These are phyloP conservation scores for Claviceps fusiformis DNA, from an alignment of 2,329 filamentous ascomycete species.

Conservation along the genomic window DNA sequence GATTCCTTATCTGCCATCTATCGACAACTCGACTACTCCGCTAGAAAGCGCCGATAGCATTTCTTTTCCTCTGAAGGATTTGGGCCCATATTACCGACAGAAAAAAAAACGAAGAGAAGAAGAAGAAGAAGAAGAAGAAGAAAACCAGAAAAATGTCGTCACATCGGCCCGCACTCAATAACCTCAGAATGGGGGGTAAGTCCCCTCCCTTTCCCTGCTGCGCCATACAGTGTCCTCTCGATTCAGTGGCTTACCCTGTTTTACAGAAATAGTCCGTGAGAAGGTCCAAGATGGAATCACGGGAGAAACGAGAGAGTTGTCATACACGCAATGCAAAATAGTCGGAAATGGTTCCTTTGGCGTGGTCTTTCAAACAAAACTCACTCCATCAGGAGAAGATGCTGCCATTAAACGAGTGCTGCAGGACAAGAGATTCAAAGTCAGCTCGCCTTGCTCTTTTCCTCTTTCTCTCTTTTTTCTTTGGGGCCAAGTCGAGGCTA, in stretches of 20 bases:
- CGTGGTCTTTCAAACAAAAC: constrained; percentile 97
- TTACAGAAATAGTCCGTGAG: constrained; percentile 85
- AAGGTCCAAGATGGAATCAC: constrained; percentile 98
- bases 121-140: constrained; percentile 10
- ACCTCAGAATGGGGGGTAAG: constrained; percentile 95
- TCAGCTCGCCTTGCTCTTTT: constrained; percentile 21
- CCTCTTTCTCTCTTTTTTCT: background rate
- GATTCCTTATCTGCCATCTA: constrained; percentile 17
- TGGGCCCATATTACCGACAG: constrained; percentile 10
- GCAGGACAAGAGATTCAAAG: constrained; percentile 99
- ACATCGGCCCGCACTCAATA: constrained; percentile 78
- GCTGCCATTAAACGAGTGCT: constrained; percentile 97
- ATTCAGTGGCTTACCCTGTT: constrained; percentile 13
- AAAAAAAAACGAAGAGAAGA: constrained; percentile 9
- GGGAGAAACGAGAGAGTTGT: constrained; percentile 89
- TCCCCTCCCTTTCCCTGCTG: constrained; percentile 6
- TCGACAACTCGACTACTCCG: constrained; percentile 11
- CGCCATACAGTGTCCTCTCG: constrained; percentile 2
- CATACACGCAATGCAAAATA: constrained; percentile 99
- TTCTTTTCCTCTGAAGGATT: constrained; percentile 10
- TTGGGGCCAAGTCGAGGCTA: background rate
- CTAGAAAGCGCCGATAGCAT: constrained; percentile 14
- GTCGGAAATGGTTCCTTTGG: constrained; percentile 98
- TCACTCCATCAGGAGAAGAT: constrained; percentile 95
- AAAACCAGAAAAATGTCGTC: no score